Base-by-base conservation (phyloP, 768 basidiomycete genomes). In the Phlebiopsis gigantea region DNA sequence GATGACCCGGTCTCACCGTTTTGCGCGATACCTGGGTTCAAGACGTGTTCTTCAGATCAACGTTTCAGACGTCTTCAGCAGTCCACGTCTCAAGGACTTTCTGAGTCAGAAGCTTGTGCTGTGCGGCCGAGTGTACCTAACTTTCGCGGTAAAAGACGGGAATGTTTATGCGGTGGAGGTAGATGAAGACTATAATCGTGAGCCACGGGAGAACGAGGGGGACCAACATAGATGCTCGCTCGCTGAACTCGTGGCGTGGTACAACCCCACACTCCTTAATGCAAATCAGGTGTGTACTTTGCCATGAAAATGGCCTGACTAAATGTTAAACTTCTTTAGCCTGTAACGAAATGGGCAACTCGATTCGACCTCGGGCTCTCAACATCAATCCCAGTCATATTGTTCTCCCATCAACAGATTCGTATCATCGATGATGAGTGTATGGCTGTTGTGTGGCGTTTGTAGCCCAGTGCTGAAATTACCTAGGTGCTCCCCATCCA, bases 291-390 rank as follows among this genome's bases (percentile, higher is more conserved):
- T 88, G 60, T 58, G 76, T 50, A 0, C 1, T 34, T 22, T 34
- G 15, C 17, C 12, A 34, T 22, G 12, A 31, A 51, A 19, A 59
- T 47, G 17, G 17, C 43, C 43, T 21, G 7, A n/a, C 6, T 42
- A 12, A 46, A 25, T 39, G 4, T 34, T 25, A 26, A 12, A 24
- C 19, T n/a, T 56, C 2, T 12, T 28, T 5, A 90, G 89, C 78
- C 84, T 0, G 78, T 88, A 8, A 78, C 76, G 14, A 91, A 91
- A 64, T 90, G 80, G 70, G 75, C 77, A 0, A 80, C 85, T 10
- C 77, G 89, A 0, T 87, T 79, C 62, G 82, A 81, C 0, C 70
- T 90, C 2, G 83, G 82, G 0, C 62, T 90, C 0, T 90, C 89
- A 0, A 87, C 81, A 2, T 84, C 85, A 0, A 69, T 82, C 0